Evolutionary conservation across 805 yeast genomes (phyloP).

Genomic region (Metschnikowia peoriensis): DNA sequence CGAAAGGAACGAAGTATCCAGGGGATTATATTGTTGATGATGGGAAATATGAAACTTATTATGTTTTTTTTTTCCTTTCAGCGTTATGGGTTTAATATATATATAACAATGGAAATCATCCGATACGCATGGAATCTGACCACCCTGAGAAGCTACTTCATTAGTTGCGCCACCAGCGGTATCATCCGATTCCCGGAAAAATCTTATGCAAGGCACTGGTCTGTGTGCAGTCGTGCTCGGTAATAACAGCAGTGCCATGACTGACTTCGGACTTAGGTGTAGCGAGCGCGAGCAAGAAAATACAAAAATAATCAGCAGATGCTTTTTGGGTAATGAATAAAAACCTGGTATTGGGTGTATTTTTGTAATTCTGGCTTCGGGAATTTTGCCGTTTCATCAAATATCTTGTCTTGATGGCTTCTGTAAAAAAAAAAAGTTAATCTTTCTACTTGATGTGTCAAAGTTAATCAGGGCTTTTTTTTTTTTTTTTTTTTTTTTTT

Average conservation of each 20-base stretch:
- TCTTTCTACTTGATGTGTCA: too few relatives aligned
- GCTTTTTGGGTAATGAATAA: background rate
- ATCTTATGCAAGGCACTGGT: slow-evolving; percentile 3
- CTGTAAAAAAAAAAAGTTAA: too few relatives aligned
- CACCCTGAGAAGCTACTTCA: background rate
- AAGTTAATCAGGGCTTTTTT: background rate
- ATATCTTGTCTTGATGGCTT: too few relatives aligned
- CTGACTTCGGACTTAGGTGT: background rate
- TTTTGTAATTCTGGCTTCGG: too few relatives aligned
- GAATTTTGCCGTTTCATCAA: too few relatives aligned
- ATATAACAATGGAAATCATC: background rate
- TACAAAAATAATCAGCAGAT: background rate
- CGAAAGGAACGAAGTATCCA: background rate
- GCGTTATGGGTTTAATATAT: background rate
- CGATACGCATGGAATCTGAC: background rate
- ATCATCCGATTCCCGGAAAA: slow-evolving; percentile 10
- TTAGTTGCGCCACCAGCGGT: slow-evolving; percentile 6
- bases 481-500: background rate
- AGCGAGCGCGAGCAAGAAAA: background rate
- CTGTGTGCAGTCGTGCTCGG: slow-evolving; percentile 1
- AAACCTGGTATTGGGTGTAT: background rate
- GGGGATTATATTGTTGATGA: background rate
- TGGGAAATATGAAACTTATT: background rate
- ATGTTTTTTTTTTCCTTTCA: too few relatives aligned
- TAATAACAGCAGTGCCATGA: background rate